Percentiles rank a stretch among this genome's conserved stretches.
Conservation (phyloP, 2,329 filamentous ascomycete genomes). For the Paracamarosporium sp. region DNA sequence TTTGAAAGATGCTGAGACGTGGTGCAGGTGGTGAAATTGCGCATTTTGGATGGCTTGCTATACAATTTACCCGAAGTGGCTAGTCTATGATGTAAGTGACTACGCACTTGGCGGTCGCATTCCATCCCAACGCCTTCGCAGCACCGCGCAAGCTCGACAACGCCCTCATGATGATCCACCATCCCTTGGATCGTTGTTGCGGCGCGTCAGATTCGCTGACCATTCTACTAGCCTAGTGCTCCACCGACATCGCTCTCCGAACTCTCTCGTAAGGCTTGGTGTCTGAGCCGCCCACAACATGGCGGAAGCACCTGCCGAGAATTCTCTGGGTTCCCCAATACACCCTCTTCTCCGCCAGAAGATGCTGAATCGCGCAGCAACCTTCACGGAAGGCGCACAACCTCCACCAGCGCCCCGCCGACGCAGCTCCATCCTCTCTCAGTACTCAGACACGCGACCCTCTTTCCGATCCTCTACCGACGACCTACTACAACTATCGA, state of each 20-base stretch:
- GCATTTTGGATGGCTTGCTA: background rate
- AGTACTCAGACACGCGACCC: slow-evolving; percentile 73
- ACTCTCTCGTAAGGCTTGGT: background rate
- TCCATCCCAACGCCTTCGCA: slow-evolving; percentile 12
- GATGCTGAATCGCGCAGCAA: slow-evolving; percentile 45
- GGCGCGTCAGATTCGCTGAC: background rate
- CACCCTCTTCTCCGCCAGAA: slow-evolving; percentile 40
- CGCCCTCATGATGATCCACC: slow-evolving; percentile 18
- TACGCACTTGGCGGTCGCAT: slow-evolving; percentile 6
- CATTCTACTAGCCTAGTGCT: slow-evolving; percentile 2
- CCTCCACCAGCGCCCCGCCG: slow-evolving; percentile 53
- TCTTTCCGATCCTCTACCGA: slow-evolving; percentile 72
- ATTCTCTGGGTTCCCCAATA: slow-evolving; percentile 28
- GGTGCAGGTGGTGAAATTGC: too few species aligned
- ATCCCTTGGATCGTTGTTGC: slow-evolving; percentile 2
- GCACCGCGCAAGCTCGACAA: slow-evolving; percentile 13
- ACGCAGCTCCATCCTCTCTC: slow-evolving; percentile 80
- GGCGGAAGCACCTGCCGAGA: slow-evolving; percentile 31
- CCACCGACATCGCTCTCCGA: background rate
- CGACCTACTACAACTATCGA: slow-evolving; percentile 65
- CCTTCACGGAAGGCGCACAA: slow-evolving; percentile 39
- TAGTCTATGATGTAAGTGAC: slow-evolving; percentile 22
- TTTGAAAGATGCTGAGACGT: too few species aligned
- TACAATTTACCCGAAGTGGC: slow-evolving; percentile 20
- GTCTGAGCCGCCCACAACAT: slow-evolving; percentile 18